Evolutionary conservation across 108 stramenopile species (phyloP), one percentile per base, ranked within the genome.

Genomic region (Cyclotella choctawhatcheeana): DNA sequence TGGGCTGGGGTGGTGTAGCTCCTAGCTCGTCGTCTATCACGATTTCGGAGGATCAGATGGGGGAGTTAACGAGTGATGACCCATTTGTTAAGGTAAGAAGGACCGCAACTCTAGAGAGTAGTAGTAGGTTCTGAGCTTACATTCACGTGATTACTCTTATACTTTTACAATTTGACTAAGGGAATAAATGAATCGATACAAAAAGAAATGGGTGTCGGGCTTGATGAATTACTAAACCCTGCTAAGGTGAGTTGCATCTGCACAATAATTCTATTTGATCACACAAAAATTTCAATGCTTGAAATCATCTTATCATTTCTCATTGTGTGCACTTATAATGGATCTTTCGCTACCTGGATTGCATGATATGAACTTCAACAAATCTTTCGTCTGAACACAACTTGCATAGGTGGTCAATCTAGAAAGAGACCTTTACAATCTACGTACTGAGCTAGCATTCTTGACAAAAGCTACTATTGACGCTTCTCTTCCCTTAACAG

Each of bases 181-280:
- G 67, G 71, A 25, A 92, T 96, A 55, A 87, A 93, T 81, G 86
- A 72, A 10, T 77, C 81, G 24, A 87, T 96, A 61, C 88, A 81
- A 48, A 31, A 63, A 29, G 89, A 90, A 60, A 82, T 86, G 62
- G 92, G 92, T 14, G 92, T 91, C 1, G 71, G 73, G 8, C 67
- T 96, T 48, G 95, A 93, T 67, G 90, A 89, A 35, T 71, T 96
- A 48, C 63, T 96, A 51, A 96, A 96, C 83, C 95, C 95, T 40
- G 95, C 95, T 64, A 96, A 93, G 82, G 85, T 89, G 27, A 60
- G 73, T 69, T 16, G 6, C 6, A 48, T 33, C 18, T 17, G 62
- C n/a, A n/a, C n/a, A n/a, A n/a, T n/a, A 7, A 35, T 21, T 24
- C 25, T 7, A 31, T 21, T 27, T 44, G 5, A 44, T 44, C n/a